Base-by-base conservation (phyloP, 768 basidiomycete genomes). In the Gymnopilus junonius region DNA sequence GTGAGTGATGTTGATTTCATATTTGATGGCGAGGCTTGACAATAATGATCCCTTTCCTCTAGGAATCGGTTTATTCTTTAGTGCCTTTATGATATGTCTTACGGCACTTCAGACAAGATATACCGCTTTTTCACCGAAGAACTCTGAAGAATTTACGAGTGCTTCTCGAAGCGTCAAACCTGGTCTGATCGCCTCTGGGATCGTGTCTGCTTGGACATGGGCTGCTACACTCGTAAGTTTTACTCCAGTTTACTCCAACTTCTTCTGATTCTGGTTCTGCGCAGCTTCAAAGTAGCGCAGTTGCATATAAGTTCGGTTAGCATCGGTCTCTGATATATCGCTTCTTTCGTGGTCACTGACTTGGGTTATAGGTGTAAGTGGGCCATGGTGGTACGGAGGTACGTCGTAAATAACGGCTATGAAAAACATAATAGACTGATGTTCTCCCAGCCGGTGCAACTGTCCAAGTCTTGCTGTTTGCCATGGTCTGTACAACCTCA, bases 131-230 rank as follows among this genome's bases (percentile, higher is more conserved):
- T 92, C 92, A 4, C 89, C 91, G 17, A 86, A 85, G 62, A 89
- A 84, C 63, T 87, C 93, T 0, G 94, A 95, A 74, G 92, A 94
- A 71, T 94, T 94, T 68, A 90, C 87, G 57, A 90, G 87, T 65
- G 92, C 93, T 8, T 93, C 91, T 1, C 82, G 93, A 32, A 89
- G 89, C 59, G 85, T 97, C 58, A 95, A 95, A 67, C 94, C 96
- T 8, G 95, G 95, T 12, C 81, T 98, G 46, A 95, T 97, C 62
- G 94, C 95, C 0, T 87, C 93, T 29, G 95, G 95, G 1, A 96
- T 97, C 62, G 94, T 97, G 21, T 91, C 89, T 20, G 94, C 95
- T 0, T 96, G 94, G 94, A 95, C 93, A n/a, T 92, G 89, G 81
- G 91, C 90, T 2, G 92, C 91, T 20, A 93, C 91, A 0, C 75